Evolutionary conservation across 1,139 yeast species (phyloP), one percentile per base, ranked within the genome.

Genomic region (Tardiomyces depauwii): DNA sequence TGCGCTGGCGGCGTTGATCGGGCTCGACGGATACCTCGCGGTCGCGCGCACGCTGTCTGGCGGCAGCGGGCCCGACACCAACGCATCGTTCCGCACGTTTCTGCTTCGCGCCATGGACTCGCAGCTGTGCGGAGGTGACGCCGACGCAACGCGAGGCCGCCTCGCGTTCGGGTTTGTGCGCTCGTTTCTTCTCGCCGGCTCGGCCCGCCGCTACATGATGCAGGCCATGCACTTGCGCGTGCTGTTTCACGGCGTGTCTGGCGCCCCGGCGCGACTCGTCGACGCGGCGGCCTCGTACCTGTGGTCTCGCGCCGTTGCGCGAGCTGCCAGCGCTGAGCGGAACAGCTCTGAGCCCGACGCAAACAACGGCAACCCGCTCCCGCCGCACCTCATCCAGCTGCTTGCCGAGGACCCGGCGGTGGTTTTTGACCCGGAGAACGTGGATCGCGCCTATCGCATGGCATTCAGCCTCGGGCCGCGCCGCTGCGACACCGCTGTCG

Each of bases 91-190:
- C 19, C 47, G 18, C 27, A 30, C 33, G 45, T 28, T 10, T 44
- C 46, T 57, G 10, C 43, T 54, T 11, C 54, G 62, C 14, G 68
- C 69, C 5, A 57, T 62, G 42, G 68, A 65, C 47, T 59, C 67
- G n/a, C 70, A 66, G 52, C 60, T 66, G 7, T 55, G 64, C 43
- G 70, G 70, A 21, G 70, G 70, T 13, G 68, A 64, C 44, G 45
- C 48, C n/a, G 51, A 52, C 13, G 49, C 56, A 48, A 52, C 55
- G 36, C 47, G 51, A 18, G 44, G 47, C n/a, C 51, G 65, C 19
- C 51, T 66, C 23, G 43, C 60, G 18, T 51, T 53, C 41, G 56
- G 64, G 27, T 55, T 65, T 43, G 50, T 60, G 41, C 55, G 59
- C 41, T 55, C 64, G 23, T 54, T 60, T 41, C 45, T 58, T 39